Conservation (phyloP, 768 basidiomycete species). For the Hydnum rufescens region DNA sequence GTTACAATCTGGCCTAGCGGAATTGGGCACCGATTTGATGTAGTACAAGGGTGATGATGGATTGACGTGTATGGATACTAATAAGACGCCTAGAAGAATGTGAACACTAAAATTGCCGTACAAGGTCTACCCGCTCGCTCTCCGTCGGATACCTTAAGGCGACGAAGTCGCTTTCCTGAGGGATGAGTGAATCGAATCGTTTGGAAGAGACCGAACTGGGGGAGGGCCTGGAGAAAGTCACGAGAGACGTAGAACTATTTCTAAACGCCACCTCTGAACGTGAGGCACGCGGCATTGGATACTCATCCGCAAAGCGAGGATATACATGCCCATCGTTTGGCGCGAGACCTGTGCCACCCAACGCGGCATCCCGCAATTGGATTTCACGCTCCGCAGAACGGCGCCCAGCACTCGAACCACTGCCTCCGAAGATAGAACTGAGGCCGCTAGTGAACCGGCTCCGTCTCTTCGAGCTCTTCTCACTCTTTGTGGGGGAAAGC, state of each 20-base stretch:
- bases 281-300: conserved; percentile 2
- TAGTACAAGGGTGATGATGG: too few species aligned
- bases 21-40: too few species aligned
- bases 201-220: conserved; percentile 35
- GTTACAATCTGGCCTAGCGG: not conserved
- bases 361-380: not conserved
- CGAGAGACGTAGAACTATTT: conserved; percentile 27
- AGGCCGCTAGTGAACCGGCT: not conserved
- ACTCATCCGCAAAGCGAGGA: not conserved
- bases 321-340: not conserved
- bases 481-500: not conserved
- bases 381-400: not conserved
- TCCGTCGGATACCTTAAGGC: conserved; percentile 57
- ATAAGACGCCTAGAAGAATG: too few species aligned
- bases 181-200: conserved; percentile 58
- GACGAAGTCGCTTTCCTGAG: conserved; percentile 70
- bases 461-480: not conserved
- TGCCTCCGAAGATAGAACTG: not conserved
- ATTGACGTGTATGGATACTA: too few species aligned
- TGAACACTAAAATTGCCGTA: too few species aligned
- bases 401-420: not conserved
- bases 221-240: conserved; percentile 33
- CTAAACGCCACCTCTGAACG: conserved; percentile 21
- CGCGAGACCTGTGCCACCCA: not conserved
- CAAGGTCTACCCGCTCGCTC: not conserved